These are phyloP conservation scores for Aurifilum marmelostoma DNA, from an alignment of 2,329 filamentous ascomycete genomes.

Conservation along the genomic window DNA sequence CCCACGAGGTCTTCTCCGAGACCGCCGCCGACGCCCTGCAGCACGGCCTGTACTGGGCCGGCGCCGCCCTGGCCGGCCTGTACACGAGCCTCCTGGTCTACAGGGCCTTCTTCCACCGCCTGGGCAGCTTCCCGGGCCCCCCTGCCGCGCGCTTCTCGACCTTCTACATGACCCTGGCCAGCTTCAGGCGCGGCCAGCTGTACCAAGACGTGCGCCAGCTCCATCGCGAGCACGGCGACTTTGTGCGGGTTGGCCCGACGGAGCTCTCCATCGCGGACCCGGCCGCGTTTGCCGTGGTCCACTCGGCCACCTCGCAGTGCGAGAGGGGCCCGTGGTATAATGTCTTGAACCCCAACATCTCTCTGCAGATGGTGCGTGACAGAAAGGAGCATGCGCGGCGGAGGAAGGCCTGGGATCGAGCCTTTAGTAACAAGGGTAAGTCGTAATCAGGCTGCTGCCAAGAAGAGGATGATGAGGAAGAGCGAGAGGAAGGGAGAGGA, in stretches of 20 bases:
- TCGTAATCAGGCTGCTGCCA: neutral
- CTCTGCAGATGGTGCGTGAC: slow-evolving; percentile 39
- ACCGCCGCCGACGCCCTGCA: neutral
- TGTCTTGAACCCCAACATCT: slow-evolving; percentile 36
- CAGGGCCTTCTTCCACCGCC: slow-evolving; percentile 31
- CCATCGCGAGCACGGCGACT: slow-evolving; percentile 32
- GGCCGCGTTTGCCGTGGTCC: slow-evolving; percentile 36
- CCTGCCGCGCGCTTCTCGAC: slow-evolving; percentile 29
- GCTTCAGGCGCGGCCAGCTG: slow-evolving; percentile 32
- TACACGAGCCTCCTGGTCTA: slow-evolving; percentile 33
- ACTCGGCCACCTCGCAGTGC: slow-evolving; percentile 37
- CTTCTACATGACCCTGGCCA: slow-evolving; percentile 30
- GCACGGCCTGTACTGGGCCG: slow-evolving; percentile 13
- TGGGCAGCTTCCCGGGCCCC: slow-evolving; percentile 20
- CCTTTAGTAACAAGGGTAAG: slow-evolving; percentile 36
- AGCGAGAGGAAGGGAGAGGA: no score
- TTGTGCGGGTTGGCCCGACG: slow-evolving; percentile 34
- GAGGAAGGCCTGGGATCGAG: slow-evolving; percentile 41
- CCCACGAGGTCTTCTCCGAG: slow-evolving; percentile 10
- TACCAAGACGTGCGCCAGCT: slow-evolving; percentile 33
- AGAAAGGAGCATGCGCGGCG: slow-evolving; percentile 37
- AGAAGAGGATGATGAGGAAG: no score
- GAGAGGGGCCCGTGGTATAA: slow-evolving; percentile 42
- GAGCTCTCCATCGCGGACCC: slow-evolving; percentile 40
- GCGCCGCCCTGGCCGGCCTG: slow-evolving; percentile 20